phyloP scores from a whole-genome alignment of 352 stramenopile species.

The Phytophthora idaei region DNA sequence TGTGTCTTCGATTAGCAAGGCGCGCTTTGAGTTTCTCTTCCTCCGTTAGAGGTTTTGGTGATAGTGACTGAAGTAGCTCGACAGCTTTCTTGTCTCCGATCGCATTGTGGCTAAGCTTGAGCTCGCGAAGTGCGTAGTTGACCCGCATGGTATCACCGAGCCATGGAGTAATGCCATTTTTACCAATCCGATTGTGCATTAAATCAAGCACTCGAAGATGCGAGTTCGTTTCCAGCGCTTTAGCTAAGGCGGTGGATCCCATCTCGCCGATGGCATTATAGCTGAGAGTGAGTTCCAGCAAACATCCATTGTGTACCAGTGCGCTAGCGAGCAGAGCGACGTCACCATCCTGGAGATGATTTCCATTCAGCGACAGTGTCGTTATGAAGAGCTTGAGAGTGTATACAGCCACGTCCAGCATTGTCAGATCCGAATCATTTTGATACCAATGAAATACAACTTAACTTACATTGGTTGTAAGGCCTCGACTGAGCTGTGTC shows the following conservation, averaged over 20 bases:
- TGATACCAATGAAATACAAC: neutral
- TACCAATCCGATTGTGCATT: conserved; percentile 72
- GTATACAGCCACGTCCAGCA: neutral
- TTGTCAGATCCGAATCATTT: neutral
- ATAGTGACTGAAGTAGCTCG: conserved; percentile 58
- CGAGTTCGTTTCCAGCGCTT: conserved; percentile 47
- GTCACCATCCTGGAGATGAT: conserved; percentile 61
- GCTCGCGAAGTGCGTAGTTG: conserved; percentile 54
- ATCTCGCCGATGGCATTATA: conserved; percentile 69
- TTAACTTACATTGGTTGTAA: conserved; percentile 59
- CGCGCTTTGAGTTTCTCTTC: conserved; percentile 62
- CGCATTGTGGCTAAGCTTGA: conserved; percentile 73
- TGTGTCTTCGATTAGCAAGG: conserved; percentile 38
- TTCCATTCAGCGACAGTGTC: conserved; percentile 66
- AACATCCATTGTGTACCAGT: conserved; percentile 56
- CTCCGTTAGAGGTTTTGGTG: conserved; percentile 45
- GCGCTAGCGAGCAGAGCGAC: conserved; percentile 56
- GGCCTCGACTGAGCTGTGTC: conserved; percentile 41
- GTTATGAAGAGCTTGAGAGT: conserved; percentile 56
- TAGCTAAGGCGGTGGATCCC: conserved; percentile 62
- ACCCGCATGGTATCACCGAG: conserved; percentile 59
- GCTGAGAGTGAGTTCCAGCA: conserved; percentile 64
- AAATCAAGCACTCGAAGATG: conserved; percentile 59
- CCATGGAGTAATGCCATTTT: conserved; percentile 61
- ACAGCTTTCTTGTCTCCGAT: conserved; percentile 60